Evolutionary conservation across 257 asterid species (phyloP), one percentile per base, ranked within the genome.

Genomic region (Lantana camara): DNA sequence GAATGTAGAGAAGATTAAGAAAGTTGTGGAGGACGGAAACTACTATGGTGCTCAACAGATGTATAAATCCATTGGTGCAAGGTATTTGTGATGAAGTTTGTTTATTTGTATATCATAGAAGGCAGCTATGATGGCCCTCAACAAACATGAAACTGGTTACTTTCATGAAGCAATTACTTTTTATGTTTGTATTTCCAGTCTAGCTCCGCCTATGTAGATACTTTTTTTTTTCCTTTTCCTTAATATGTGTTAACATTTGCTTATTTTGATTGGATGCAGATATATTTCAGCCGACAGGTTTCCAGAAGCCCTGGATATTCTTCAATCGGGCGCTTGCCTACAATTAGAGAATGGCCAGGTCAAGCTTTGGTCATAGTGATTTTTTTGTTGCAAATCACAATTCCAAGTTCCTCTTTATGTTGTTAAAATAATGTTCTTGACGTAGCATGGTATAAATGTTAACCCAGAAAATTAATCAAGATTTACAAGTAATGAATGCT

Each of bases 31-130:
- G 19, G 92, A 84, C n/a, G 96, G 97, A 57, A 84, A 88, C 84
- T 82, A 71, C 79, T 90, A 94, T 78, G 99, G 96, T 51, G 99
- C 99, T 70, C 99, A 88, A 69, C 99, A 94, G 82, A 85, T 94
- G 97, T 86, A 90, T 49, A 94, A 94, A 71, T 88, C 99, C 63
- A 60, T 81, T 54, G 85, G 96, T 68, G 90, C 93, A 5, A 88
- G 99, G 99, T 93, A 73, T 63, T 35, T 42, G 13, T 17, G 13
- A 17, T 51, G 14, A 56, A 55, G 29, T 64, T 24, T 22, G 19
- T 23, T 37, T 34, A 15, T 55, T 38, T 60, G 44, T 47, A 27
- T 19, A 17, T n/a, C 4, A 72, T 76, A 9, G 86, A 76, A n/a
- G 84, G 74, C 45, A 70, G 77, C 74, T 84, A 84, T n/a, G n/a